Evolutionary conservation across 805 yeast genomes (phyloP), one percentile per base, ranked within the genome.

Genomic region (Metschnikowia borealis): DNA sequence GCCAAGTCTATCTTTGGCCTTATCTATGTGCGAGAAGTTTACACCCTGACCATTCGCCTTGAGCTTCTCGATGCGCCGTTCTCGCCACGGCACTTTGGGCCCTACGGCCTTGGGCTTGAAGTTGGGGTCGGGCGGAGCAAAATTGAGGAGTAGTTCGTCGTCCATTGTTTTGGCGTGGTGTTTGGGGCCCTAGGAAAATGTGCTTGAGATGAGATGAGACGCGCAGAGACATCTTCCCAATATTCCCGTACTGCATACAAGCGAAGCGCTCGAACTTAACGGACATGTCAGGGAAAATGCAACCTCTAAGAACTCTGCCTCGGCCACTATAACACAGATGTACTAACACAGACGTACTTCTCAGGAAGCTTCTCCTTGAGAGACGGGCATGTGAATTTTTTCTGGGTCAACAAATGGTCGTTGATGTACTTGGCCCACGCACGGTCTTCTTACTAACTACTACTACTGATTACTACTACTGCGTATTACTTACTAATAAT

Each of bases 141-240:
- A 84, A 64, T 92, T 92, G 61, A 92, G 65, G 60, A 91, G 68
- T 68, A 91, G 60, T 2, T 88, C 89, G 66, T 84, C 94, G 61
- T 85, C 94, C 47, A 37, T 36, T 20, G 26, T 20, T 6, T 38
- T 11, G n/a, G 29, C 5, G 35, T 10, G 14, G 23, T 17, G 21
- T 23, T 21, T 21, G 26, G 8, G 8, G 23, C 7, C 8, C 3
- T 7, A 4, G 5, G 37, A 29, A 26, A 39, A 39, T n/a, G 15
- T 7, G 4, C 15, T 6, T 29, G 34, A 8, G 15, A 26, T 15
- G 44, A 32, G 37, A 33, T n/a, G 35, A 6, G 35, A 6, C 6
- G 29, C 26, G 26, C 26, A 20, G 21, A 20, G 21, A 20, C 21
- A 20, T 20, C 21, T 20, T 20, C 21, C 3, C 21, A 20, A 20